Evolutionary conservation across 1,284 basidiomycete species (phyloP).

Genomic region (Ustilago hordei): DNA sequence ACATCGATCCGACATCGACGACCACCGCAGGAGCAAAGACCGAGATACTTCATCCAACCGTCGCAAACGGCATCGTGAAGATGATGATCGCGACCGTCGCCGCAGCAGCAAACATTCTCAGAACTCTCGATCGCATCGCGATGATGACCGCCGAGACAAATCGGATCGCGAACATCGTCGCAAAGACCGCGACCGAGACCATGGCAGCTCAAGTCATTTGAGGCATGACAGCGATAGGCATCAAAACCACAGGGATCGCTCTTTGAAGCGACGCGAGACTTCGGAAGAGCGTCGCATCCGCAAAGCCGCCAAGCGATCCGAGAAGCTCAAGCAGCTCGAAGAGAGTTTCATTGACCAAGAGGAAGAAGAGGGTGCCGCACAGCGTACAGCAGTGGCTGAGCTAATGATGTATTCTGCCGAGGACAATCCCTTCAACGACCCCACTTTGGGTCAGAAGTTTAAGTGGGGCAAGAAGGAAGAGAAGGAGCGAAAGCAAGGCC

Average conservation of each 20-base stretch:
- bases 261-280: conserved; percentile 41
- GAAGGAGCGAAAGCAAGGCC: conserved; percentile 89
- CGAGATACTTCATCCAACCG: conserved; percentile 24
- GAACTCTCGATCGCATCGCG: conserved; percentile 23
- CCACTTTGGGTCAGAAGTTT: conserved; percentile 92
- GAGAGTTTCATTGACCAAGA: conserved; percentile 32
- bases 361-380: conserved; percentile 45
- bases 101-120: conserved; percentile 9
- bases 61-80: conserved; percentile 34
- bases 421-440: conserved; percentile 97
- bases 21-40: conserved; percentile 18
- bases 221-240: conserved; percentile 29
- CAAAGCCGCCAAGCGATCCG: conserved; percentile 57
- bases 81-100: conserved; percentile 11
- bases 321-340: conserved; percentile 40
- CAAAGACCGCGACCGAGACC: conserved; percentile 20
- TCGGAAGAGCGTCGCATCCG: conserved; percentile 58
- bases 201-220: conserved; percentile 24
- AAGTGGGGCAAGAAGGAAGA: conserved; percentile 99
- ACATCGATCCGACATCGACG: conserved; percentile 25
- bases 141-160: conserved; percentile 15
- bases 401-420: conserved; percentile 80
- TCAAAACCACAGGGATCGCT: conserved; percentile 17
- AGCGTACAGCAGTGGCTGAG: conserved; percentile 62
- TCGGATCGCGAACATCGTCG: conserved; percentile 30